Percentiles rank a stretch among this genome's conserved stretches.
phyloP scores from a whole-genome alignment of 495 filamentous ascomycete genomes.

The Filosporella fistucella region DNA sequence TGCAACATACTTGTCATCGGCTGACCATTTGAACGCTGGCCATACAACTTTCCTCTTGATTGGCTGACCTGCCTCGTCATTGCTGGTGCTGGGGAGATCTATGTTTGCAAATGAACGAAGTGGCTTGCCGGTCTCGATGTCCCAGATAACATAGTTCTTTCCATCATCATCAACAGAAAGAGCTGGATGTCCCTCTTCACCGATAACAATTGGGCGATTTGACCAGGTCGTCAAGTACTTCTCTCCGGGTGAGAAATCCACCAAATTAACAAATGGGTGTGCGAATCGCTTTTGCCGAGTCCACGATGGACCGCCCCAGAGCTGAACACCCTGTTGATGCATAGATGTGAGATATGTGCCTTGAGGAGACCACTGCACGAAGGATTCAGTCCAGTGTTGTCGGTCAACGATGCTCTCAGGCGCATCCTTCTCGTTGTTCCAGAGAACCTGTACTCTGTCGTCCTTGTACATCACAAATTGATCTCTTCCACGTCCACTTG shows the following conservation, averaged over 20 bases:
- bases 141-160: slow-evolving; percentile 99
- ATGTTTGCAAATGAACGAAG: slow-evolving; percentile 88
- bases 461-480: slow-evolving; percentile 89
- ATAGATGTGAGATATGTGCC: slow-evolving; percentile 93
- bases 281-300: slow-evolving; percentile 85
- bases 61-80: slow-evolving; percentile 59
- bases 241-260: slow-evolving; percentile 93
- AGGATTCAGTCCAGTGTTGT: slow-evolving; percentile 92
- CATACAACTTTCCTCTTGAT: slow-evolving; percentile 88
- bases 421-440: slow-evolving; percentile 91
- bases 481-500: slow-evolving; percentile 80
- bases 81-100: slow-evolving; percentile 58
- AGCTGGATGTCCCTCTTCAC: slow-evolving; percentile 75
- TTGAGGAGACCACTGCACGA: slow-evolving; percentile 94
- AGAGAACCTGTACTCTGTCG: slow-evolving; percentile 90
- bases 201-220: slow-evolving; percentile 82
- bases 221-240: slow-evolving; percentile 97
- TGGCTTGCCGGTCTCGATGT: slow-evolving; percentile 84
- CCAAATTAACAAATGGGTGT: slow-evolving; percentile 89
- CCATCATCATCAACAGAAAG: slow-evolving; percentile 90
- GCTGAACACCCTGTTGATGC: slow-evolving; percentile 89
- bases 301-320: slow-evolving; percentile 92
- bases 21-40: slow-evolving; percentile 99
- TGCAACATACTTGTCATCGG: slow-evolving; percentile 95
- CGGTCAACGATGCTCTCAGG: slow-evolving; percentile 89